Conservation (phyloP, 2,329 filamentous ascomycete genomes). For the Dactylellina drechsleri region DNA sequence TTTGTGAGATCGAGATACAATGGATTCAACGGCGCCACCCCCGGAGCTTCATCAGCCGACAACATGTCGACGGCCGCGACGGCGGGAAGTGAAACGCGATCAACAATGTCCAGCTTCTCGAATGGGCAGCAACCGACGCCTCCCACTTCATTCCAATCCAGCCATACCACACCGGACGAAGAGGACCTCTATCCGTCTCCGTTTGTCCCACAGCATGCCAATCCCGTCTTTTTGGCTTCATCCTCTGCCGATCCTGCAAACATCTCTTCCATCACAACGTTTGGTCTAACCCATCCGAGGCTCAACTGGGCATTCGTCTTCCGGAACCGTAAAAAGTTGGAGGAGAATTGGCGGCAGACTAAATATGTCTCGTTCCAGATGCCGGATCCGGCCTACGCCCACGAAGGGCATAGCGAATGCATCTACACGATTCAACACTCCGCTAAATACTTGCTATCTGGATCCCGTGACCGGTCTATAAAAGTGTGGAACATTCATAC, state of each 20-base stretch:
- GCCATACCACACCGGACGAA: conserved; percentile 51
- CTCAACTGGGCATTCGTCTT: conserved; percentile 96
- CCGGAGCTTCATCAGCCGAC: conserved; percentile 15
- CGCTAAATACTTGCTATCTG: conserved; percentile 86
- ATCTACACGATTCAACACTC: conserved; percentile 95
- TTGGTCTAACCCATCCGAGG: conserved; percentile 69
- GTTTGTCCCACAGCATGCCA: conserved; percentile 34
- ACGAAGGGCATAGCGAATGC: conserved; percentile 89
- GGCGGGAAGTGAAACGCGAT: conserved; percentile 54
- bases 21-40: conserved; percentile 13
- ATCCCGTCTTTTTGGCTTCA: conserved; percentile 45
- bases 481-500: conserved; percentile 91
- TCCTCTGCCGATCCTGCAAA: conserved; percentile 54
- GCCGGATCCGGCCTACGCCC: conserved; percentile 80
- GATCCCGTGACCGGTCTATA: conserved; percentile 86
- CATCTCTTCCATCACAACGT: conserved; percentile 63
- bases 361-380: conserved; percentile 87
- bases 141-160: conserved; percentile 37
- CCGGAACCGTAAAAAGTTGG: conserved; percentile 82
- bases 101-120: conserved; percentile 62
- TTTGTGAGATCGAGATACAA: conserved; percentile 43
- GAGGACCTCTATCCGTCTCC: conserved; percentile 39
- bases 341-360: conserved; percentile 89
- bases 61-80: conserved; percentile 43
- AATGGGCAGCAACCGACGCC: conserved; percentile 58